Conservation (phyloP, 441 rosid genomes). For the Flueggea neowawraea region DNA sequence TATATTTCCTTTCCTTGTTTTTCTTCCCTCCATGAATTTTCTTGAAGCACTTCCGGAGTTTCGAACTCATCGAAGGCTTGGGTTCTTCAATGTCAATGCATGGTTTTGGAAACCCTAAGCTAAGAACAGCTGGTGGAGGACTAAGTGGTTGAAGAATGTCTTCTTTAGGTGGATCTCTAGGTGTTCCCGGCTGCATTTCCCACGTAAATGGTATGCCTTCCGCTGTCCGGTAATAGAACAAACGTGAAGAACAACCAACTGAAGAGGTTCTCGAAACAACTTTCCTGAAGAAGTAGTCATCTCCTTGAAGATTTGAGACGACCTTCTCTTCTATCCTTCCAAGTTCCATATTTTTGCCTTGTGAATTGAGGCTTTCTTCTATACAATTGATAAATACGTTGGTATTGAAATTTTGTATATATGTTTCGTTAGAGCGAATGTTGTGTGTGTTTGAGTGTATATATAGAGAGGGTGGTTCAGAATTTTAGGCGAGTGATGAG, state of each 20-base stretch:
- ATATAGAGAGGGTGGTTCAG: conserved; percentile 10
- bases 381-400: not conserved
- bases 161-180: conserved; percentile 42
- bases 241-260: conserved; percentile 35
- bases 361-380: not conserved
- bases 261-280: conserved; percentile 41
- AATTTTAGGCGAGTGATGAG: conserved; percentile 22
- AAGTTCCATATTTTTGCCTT: conserved; percentile 27
- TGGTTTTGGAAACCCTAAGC: conserved; percentile 53
- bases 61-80: conserved; percentile 24
- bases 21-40: conserved; percentile 3
- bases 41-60: conserved; percentile 39
- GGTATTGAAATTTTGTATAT: not conserved
- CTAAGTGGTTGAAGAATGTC: conserved; percentile 40
- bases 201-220: conserved; percentile 76
- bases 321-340: conserved; percentile 10
- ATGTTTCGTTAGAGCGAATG: not conserved
- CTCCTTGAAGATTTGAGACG: conserved; percentile 30
- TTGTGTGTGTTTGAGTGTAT: not conserved
- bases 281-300: conserved; percentile 28
- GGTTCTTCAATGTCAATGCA: conserved; percentile 23
- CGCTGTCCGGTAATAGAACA: conserved; percentile 30
- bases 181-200: conserved; percentile 76
- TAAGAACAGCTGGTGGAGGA: conserved; percentile 71
- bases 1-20: not conserved